A percentile compares a stretch with the other conserved stretches of the same genome.
These are phyloP conservation scores for Tetrahymena elliotti DNA, from an alignment of 73 alveolate species.

Conservation along the genomic window DNA sequence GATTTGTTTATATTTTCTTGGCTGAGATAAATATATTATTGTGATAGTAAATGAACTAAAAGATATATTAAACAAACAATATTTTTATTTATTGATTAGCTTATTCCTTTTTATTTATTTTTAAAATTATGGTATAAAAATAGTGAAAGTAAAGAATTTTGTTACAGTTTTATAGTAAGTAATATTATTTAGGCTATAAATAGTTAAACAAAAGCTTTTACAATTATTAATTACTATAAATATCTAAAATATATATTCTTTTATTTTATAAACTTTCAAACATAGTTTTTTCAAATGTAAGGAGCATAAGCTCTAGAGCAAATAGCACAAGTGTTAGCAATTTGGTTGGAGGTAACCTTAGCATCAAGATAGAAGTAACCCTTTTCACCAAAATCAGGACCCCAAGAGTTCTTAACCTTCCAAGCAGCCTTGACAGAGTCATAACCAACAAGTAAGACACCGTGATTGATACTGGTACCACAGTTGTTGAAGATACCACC, in stretches of 20 bases:
- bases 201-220: neutral
- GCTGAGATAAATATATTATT: too few relatives aligned
- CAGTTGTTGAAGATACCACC: conserved; percentile 46
- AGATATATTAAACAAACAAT: too few relatives aligned
- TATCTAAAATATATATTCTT: neutral
- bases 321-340: neutral
- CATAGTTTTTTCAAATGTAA: neutral
- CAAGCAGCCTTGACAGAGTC: conserved; percentile 18
- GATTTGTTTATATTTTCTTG: too few relatives aligned
- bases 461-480: conserved; percentile 39
- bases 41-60: too few relatives aligned
- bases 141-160: neutral
- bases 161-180: neutral
- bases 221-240: neutral
- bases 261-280: neutral
- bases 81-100: too few relatives aligned
- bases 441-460: conserved; percentile 53
- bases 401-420: conserved; percentile 66
- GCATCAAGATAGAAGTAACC: conserved; percentile 45
- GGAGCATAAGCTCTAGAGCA: conserved; percentile 1
- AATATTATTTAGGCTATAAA: neutral
- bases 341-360: conserved; percentile 4
- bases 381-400: conserved; percentile 50
- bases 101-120: too few relatives aligned
- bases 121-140: too few relatives aligned